phyloP scores from a whole-genome alignment of 768 basidiomycete species.

The Bullera alba region DNA sequence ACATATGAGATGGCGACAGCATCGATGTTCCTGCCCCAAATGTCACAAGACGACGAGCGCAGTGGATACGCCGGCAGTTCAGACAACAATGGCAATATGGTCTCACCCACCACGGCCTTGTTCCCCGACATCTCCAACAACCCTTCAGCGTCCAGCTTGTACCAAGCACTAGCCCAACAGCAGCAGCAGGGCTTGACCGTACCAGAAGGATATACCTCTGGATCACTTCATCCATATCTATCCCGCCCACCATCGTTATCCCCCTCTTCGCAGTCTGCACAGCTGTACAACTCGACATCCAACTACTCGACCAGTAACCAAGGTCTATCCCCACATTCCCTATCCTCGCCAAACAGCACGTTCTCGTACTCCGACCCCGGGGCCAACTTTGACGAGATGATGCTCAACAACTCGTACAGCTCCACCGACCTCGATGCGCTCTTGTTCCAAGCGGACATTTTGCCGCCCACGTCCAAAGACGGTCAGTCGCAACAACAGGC shows the following conservation, averaged over 20 bases:
- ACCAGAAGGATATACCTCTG: too few species aligned
- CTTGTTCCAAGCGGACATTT: constrained; percentile 8
- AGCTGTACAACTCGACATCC: constrained; percentile 1
- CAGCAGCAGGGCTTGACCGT: too few species aligned
- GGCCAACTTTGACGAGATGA: constrained; percentile 19
- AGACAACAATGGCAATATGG: too few species aligned
- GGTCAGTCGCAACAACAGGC: not conserved
- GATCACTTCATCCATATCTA: not conserved
- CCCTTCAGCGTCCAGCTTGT: too few species aligned
- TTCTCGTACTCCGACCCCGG: constrained; percentile 13
- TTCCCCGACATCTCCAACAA: too few species aligned
- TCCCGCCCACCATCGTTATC: constrained; percentile 24
- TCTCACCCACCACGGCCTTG: too few species aligned
- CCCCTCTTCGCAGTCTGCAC: constrained; percentile 11
- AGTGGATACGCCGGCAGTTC: too few species aligned
- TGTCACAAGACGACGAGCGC: too few species aligned
- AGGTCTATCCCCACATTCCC: constrained; percentile 24
- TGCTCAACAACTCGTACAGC: constrained; percentile 16
- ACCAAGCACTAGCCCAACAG: too few species aligned
- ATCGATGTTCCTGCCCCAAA: too few species aligned
- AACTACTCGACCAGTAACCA: too few species aligned
- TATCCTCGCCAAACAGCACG: constrained; percentile 24
- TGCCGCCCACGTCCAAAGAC: not conserved
- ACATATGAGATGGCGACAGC: too few species aligned
- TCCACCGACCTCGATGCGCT: constrained; percentile 24